These are phyloP conservation scores for Clarireedia hainanense DNA, from an alignment of 2,329 filamentous ascomycete genomes.

Conservation along the genomic window DNA sequence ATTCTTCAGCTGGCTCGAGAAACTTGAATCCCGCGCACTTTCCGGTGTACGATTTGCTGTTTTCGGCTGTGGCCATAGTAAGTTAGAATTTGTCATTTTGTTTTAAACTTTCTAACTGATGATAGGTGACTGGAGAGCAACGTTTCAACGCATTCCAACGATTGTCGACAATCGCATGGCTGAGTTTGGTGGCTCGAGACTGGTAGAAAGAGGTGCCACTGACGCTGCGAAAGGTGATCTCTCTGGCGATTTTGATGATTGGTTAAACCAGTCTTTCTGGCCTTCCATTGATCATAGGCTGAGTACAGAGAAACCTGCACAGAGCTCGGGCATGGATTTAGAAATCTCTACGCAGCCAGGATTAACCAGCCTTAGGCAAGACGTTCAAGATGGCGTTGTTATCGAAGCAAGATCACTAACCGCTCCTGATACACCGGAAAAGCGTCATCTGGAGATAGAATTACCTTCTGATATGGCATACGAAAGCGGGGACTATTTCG, in stretches of 20 bases:
- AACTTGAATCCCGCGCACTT: constrained; percentile 33
- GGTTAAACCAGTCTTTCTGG: constrained; percentile 54
- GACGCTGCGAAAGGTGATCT: constrained; percentile 40
- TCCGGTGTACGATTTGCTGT: constrained; percentile 55
- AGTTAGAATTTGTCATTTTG: constrained; percentile 28
- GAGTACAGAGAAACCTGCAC: constrained; percentile 11
- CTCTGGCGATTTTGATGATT: constrained; percentile 59
- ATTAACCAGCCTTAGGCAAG: constrained; percentile 41
- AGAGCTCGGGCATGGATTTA: not conserved
- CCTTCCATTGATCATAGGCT: constrained; percentile 13
- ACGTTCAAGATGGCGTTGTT: constrained; percentile 54
- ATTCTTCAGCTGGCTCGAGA: constrained; percentile 59
- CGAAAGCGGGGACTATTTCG: constrained; percentile 68
- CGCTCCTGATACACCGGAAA: constrained; percentile 17
- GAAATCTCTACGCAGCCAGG: constrained; percentile 13
- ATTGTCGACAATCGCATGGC: constrained; percentile 39
- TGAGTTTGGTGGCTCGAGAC: not conserved
- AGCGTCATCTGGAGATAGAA: constrained; percentile 34
- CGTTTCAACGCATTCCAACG: constrained; percentile 60
- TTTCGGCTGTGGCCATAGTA: constrained; percentile 56
- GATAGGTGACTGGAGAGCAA: constrained; percentile 45
- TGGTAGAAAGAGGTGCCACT: not conserved
- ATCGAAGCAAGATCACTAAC: constrained; percentile 44
- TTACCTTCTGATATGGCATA: constrained; percentile 61
- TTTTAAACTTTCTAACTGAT: constrained; percentile 8